These are phyloP conservation scores for Yarrowia sp. DNA, from an alignment of 805 yeast species.

Conservation along the genomic window DNA sequence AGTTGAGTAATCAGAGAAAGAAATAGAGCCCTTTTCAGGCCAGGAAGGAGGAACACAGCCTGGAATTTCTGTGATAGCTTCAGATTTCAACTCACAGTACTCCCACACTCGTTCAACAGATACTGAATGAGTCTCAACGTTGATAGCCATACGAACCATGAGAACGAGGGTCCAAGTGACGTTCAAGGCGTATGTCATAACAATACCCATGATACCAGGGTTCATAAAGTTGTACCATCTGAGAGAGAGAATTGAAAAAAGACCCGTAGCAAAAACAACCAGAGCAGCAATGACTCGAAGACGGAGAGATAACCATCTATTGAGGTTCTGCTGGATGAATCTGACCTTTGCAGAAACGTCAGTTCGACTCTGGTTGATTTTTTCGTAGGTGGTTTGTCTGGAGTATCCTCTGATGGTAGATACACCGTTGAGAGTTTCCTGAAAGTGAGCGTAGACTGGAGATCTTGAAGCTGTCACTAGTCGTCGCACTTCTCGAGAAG, in stretches of 20 bases:
- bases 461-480: conserved; percentile 64
- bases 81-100: conserved; percentile 44
- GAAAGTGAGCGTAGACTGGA: conserved; percentile 79
- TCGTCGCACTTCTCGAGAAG: conserved; percentile 77
- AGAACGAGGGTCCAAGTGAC: conserved; percentile 83
- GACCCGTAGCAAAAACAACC: conserved; percentile 73
- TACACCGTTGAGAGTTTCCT: conserved; percentile 75
- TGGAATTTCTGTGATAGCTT: conserved; percentile 52
- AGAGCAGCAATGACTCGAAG: conserved; percentile 80
- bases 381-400: conserved; percentile 62
- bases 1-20: conserved; percentile 68
- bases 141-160: conserved; percentile 91
- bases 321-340: conserved; percentile 77
- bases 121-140: conserved; percentile 88
- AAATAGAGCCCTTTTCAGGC: conserved; percentile 67
- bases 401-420: conserved; percentile 74
- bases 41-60: conserved; percentile 56
- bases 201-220: conserved; percentile 86
- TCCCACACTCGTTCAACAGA: conserved; percentile 61
- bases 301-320: conserved; percentile 91
- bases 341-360: conserved; percentile 79
- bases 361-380: conserved; percentile 45
- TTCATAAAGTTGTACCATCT: conserved; percentile 51
- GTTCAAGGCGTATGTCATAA: conserved; percentile 81
- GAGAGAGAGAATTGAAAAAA: conserved; percentile 54